These are phyloP conservation scores for Diaporthe aspalathi DNA, from an alignment of 2,329 filamentous ascomycete species.

Conservation along the genomic window DNA sequence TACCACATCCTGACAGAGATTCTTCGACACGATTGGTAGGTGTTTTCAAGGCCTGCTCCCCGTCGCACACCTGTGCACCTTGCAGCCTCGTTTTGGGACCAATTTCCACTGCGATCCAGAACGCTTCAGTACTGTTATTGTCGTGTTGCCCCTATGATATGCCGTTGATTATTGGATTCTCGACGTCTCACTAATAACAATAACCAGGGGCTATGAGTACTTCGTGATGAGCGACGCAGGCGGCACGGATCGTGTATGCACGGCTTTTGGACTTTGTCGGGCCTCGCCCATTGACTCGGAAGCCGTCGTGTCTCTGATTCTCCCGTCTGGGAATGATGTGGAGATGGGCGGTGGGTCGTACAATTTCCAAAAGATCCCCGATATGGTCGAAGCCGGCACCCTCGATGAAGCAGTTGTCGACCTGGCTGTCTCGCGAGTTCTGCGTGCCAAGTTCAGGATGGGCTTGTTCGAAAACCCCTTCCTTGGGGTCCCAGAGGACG, in stretches of 20 bases:
- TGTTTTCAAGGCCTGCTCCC: no score
- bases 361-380: conserved; percentile 75
- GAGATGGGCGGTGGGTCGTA: conserved; percentile 83
- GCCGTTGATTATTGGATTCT: background rate
- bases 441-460: conserved; percentile 75
- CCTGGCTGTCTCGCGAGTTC: conserved; percentile 72
- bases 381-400: conserved; percentile 70
- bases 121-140: no score
- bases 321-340: conserved; percentile 77
- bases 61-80: no score
- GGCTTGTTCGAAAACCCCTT: conserved; percentile 80
- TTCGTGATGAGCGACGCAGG: conserved; percentile 74
- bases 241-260: conserved; percentile 75
- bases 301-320: conserved; percentile 67
- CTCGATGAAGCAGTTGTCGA: conserved; percentile 71
- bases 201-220: conserved; percentile 69
- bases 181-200: background rate
- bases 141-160: no score
- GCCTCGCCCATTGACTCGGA: conserved; percentile 71
- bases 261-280: conserved; percentile 72
- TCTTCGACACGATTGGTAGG: conserved; percentile 72
- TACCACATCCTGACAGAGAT: conserved; percentile 75
- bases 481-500: conserved; percentile 64
- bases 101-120: no score
- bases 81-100: no score